Conservation (phyloP, 345 rosid genomes). For the Psidium guajava region DNA sequence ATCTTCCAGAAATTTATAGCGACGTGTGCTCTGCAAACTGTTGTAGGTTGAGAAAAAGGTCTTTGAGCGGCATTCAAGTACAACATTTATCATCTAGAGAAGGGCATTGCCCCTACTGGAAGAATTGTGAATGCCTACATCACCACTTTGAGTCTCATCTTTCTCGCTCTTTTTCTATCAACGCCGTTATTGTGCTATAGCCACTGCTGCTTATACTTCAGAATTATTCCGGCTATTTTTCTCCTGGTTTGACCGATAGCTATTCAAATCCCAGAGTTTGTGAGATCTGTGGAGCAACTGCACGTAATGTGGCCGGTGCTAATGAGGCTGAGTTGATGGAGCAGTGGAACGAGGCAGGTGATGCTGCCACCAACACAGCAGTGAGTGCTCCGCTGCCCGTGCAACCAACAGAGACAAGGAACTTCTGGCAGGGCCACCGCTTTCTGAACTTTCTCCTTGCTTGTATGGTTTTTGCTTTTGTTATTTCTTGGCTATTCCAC, state of each 20-base stretch:
- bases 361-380: constrained; percentile 17
- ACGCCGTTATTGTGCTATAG: not conserved
- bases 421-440: constrained; percentile 77
- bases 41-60: not conserved
- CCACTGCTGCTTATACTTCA: not conserved
- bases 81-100: not conserved
- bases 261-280: constrained; percentile 52
- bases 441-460: constrained; percentile 85
- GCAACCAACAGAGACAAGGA: constrained; percentile 26
- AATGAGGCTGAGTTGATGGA: constrained; percentile 39
- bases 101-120: not conserved
- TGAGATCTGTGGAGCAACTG: constrained; percentile 88
- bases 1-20: not conserved
- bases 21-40: not conserved
- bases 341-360: constrained; percentile 30
- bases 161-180: not conserved
- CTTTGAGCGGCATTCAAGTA: not conserved
- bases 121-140: not conserved
- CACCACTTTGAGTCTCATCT: not conserved
- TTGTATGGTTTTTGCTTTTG: constrained; percentile 89
- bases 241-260: not conserved
- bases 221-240: not conserved
- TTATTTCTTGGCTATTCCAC: constrained; percentile 92
- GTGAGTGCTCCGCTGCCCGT: constrained; percentile 5
- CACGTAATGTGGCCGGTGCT: constrained; percentile 47